phyloP scores from a whole-genome alignment of 306 rosid genomes.

The Vicia villosa region DNA sequence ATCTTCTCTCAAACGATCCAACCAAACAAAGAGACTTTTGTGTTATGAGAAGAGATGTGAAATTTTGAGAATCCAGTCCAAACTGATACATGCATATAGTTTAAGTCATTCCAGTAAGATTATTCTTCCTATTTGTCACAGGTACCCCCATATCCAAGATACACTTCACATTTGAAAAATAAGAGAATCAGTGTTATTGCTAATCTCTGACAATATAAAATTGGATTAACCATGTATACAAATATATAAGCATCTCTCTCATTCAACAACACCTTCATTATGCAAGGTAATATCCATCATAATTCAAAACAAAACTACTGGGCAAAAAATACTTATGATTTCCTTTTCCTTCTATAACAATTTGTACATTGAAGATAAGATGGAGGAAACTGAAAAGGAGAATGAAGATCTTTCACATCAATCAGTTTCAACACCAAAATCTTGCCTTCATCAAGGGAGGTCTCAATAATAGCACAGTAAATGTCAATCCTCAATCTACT shows the following conservation, averaged over 20 bases:
- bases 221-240: conserved; percentile 10
- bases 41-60: neutral
- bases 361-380: conserved; percentile 16
- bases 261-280: conserved; percentile 23
- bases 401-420: neutral
- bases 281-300: conserved; percentile 21
- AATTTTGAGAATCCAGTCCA: neutral
- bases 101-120: neutral
- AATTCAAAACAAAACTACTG: neutral
- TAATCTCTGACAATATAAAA: neutral
- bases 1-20: no score
- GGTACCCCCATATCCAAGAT: neutral
- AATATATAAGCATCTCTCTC: conserved; percentile 2
- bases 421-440: conserved; percentile 29
- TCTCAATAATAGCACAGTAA: neutral
- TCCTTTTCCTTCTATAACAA: conserved; percentile 12
- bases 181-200: neutral
- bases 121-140: neutral
- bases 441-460: neutral
- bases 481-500: neutral
- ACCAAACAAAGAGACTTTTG: no score
- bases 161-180: neutral
- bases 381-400: conserved; percentile 18
- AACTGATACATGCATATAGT: no score
- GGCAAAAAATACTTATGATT: neutral